Percentiles rank a stretch among this genome's conserved stretches.
Conservation (phyloP, 2,329 filamentous ascomycete species). For the Tolypocladium album region DNA sequence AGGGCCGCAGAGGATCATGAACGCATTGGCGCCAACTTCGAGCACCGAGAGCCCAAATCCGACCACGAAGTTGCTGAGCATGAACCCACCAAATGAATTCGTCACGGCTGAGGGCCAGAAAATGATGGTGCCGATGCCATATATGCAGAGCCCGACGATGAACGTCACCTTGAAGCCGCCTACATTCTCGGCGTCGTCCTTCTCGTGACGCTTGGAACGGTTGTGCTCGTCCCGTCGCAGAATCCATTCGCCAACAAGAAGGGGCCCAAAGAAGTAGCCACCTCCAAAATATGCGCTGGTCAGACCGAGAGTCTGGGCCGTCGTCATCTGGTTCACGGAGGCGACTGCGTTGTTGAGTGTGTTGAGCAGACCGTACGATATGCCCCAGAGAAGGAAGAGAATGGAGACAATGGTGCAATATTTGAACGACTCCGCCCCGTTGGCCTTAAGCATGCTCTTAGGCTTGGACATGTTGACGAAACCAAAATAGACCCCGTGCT, state of each 20-base stretch:
- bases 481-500: slow-evolving; percentile 55
- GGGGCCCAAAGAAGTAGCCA: slow-evolving; percentile 58
- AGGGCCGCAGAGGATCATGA: slow-evolving; percentile 60
- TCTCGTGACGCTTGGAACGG: slow-evolving; percentile 28
- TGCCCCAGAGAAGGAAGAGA: slow-evolving; percentile 81
- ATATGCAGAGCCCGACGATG: slow-evolving; percentile 65
- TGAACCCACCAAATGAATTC: slow-evolving; percentile 66
- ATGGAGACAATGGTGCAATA: slow-evolving; percentile 68
- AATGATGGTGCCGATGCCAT: slow-evolving; percentile 68
- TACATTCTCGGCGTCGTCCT: slow-evolving; percentile 30
- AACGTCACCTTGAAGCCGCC: slow-evolving; percentile 72
- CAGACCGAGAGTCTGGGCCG: slow-evolving; percentile 53
- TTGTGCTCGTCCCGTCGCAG: slow-evolving; percentile 56
- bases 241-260: slow-evolving; percentile 60
- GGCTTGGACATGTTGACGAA: slow-evolving; percentile 62
- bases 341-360: slow-evolving; percentile 66
- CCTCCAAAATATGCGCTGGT: slow-evolving; percentile 62
- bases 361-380: slow-evolving; percentile 80
- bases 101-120: slow-evolving; percentile 76
- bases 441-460: slow-evolving; percentile 60
- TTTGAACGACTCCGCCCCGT: slow-evolving; percentile 53
- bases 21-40: slow-evolving; percentile 74
- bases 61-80: slow-evolving; percentile 63
- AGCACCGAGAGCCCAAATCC: slow-evolving; percentile 67
- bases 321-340: slow-evolving; percentile 47